Base-by-base conservation (phyloP, 768 basidiomycete species). In the Hortiboletus flavorubellus region DNA sequence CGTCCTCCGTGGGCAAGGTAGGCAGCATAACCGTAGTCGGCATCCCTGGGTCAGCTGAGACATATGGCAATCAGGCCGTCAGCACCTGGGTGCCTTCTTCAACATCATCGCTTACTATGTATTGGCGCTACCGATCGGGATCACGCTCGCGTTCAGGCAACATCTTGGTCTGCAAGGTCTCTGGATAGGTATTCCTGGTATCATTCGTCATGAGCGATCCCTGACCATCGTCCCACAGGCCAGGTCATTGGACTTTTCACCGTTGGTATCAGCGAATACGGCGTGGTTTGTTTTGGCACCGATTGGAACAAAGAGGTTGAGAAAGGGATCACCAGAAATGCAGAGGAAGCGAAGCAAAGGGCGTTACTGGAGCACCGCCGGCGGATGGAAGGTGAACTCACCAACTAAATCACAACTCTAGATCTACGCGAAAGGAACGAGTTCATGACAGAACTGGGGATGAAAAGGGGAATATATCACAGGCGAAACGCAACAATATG, bases 21-120 rank as follows among this genome's bases (percentile, higher is more conserved):
- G 51, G 60, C 35, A 40, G 5, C 18, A 18, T 18, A 21, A 35
- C 3, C 26, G 12, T 11, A 0, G 5, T 34, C 15, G 11, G 12
- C 33, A 16, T 16, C n/a, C 15, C 30, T 31, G 10, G 6, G 12
- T 11, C 9, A 8, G 21, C 60, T 59, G 38, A 68, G 15, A 35
- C 29, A 55, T 15, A 21, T 37, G 21, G 35, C 18, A 21, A 44
- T 50, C 59, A 73, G 76, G 75, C 8, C 68, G 85, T 18, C 89
- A 91, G 65, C 83, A 86, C 56, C 78, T 90, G 16, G 89, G 88
- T 8, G 88, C 89, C 8, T 61, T 83, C 8, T 89, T 90, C 73
- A 89, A 91, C 64, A 65, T 87, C 26, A 70, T 87, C 15, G 87
- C 87, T 37, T 83, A 83, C 65, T 83, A 82, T 54, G 71, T 80